Evolutionary conservation across 306 rosid genomes (phyloP), one percentile per base, ranked within the genome.

Genomic region (Prunus mume): DNA sequence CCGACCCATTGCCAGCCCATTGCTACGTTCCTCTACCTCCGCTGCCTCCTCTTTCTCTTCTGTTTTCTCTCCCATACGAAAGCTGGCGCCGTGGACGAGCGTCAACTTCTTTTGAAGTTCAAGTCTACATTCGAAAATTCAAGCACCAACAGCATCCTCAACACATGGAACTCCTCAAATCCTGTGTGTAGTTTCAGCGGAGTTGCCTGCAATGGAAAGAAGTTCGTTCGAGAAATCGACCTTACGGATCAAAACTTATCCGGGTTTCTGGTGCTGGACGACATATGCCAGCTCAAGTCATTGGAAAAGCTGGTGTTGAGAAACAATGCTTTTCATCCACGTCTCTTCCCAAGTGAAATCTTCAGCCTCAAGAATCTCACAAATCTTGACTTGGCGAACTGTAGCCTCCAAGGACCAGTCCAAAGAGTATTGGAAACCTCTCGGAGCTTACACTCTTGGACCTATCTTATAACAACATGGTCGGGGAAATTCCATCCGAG

Each of bases 401-500:
- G 99, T 74, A 76, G 81, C 22, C 57, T 95, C 18, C 66, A 80
- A 30, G 99, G 99, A 32, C 51, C 77, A 6, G 83, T 95, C 97
- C 99, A 6, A 57, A 73, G 0, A 93, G 84, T 7, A 84, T 95
- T 10, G 97, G 99, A 32, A 85, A 83, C 70, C 88, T 95, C 15
- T 79, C 88, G 0, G 85, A 85, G 79, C 95, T 95, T 0, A 75
- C 13, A 0, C 85, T 85, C 50, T 76, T 95, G 24, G 99, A 95
- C 70, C 66, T 92, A 57, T 68, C 99, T 0, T 54, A 63, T 1
- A 95, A 91, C 68, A 83, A 57, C 32, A 30, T 95, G 61, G 74
- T 90, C 0, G 99, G 99, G 0, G 84, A 72, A 12, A 80, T 95
- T 49, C 97, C 99, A 6, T 67, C 49, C 1, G 97, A 92, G 74